Evolutionary conservation across 2,329 filamentous ascomycete genomes (phyloP).

Genomic region (Talaromyces islandicus): DNA sequence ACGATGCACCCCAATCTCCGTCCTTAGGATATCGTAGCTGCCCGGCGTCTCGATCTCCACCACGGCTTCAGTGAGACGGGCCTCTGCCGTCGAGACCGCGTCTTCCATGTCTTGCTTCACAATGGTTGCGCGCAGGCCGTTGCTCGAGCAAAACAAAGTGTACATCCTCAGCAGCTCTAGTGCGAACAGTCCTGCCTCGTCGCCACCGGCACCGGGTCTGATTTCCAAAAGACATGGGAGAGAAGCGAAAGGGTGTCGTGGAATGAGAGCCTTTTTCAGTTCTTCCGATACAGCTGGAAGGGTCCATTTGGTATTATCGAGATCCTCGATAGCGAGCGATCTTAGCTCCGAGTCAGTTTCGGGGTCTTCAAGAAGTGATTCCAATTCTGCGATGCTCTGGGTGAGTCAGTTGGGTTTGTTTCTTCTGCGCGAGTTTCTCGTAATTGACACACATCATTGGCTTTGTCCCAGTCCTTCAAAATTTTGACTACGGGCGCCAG

Average conservation of each 20-base stretch:
- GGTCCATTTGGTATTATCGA: constrained; percentile 57
- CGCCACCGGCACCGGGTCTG: constrained; percentile 82
- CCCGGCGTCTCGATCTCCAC: constrained; percentile 72
- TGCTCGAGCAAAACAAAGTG: constrained; percentile 64
- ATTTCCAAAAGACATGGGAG: constrained; percentile 90
- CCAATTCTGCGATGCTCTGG: constrained; percentile 61
- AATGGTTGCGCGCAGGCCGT: constrained; percentile 59
- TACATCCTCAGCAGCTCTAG: constrained; percentile 90
- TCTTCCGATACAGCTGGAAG: constrained; percentile 59
- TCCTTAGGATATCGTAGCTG: constrained; percentile 74
- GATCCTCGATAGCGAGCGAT: constrained; percentile 60
- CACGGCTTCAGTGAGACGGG: constrained; percentile 77
- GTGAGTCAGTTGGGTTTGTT: constrained; percentile 6
- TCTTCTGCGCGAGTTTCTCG: neutral
- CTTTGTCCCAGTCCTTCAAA: constrained; percentile 53
- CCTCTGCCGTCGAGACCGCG: constrained; percentile 48
- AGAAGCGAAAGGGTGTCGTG: constrained; percentile 81
- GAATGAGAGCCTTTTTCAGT: constrained; percentile 73
- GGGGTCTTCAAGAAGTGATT: constrained; percentile 66
- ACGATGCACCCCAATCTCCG: constrained; percentile 89
- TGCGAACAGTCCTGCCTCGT: constrained; percentile 86
- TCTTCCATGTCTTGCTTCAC: constrained; percentile 79
- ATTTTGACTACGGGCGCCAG: constrained; percentile 47
- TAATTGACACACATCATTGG: constrained; percentile 44
- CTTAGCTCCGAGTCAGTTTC: constrained; percentile 55